Conservation (phyloP, 257 asterid species). For the Ajuga chamaepitys region DNA sequence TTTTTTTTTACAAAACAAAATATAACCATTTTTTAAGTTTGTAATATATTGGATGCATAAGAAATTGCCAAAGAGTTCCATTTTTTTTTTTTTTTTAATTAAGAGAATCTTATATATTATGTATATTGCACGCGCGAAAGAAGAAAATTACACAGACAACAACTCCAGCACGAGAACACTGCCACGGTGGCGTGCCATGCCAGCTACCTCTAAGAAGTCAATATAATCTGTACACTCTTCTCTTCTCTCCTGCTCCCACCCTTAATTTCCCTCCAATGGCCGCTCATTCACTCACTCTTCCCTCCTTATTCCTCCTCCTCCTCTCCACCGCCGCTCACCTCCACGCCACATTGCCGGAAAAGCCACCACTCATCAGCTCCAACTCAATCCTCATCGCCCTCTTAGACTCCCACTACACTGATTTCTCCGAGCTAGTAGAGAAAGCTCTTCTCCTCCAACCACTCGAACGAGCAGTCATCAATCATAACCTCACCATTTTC, state of each 20-base stretch:
- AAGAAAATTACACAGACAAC: no score
- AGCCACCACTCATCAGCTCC: conserved; percentile 45
- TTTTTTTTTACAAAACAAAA: no score
- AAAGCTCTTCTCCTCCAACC: conserved; percentile 80
- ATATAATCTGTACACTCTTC: background rate
- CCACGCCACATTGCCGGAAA: conserved; percentile 58
- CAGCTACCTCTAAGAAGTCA: no score
- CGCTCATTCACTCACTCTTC: conserved; percentile 3
- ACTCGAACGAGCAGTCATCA: conserved; percentile 70
- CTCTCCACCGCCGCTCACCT: conserved; percentile 13
- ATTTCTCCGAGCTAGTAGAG: conserved; percentile 83
- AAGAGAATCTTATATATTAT: no score
- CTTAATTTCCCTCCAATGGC: background rate
- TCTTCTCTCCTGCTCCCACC: background rate
- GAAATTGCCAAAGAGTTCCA: no score
- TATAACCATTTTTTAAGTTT: no score
- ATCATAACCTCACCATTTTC: conserved; percentile 76
- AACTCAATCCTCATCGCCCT: conserved; percentile 87
- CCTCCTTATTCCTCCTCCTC: conserved; percentile 12
- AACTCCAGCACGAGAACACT: no score
- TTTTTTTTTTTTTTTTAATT: no score
- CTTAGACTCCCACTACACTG: conserved; percentile 84
- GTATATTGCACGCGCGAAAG: no score
- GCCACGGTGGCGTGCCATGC: no score
- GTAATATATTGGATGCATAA: no score